Evolutionary conservation across 345 rosid genomes (phyloP).

Genomic region (Eucalyptus victrix): DNA sequence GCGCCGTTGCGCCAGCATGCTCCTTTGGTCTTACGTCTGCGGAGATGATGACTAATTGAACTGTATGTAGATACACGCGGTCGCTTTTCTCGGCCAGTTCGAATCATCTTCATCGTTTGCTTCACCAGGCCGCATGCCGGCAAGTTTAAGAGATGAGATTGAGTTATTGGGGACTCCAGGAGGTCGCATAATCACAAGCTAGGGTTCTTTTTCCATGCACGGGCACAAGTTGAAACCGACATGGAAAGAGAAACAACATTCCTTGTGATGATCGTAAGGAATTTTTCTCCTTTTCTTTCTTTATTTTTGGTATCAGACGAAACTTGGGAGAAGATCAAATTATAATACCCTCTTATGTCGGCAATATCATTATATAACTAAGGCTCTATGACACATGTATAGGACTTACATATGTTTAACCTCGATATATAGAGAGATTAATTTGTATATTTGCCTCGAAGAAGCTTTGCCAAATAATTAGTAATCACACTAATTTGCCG

Average conservation of each 20-base stretch:
- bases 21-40: conserved; percentile 42
- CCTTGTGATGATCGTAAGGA: neutral
- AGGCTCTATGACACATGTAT: too few relatives aligned
- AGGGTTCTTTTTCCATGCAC: neutral
- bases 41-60: conserved; percentile 27
- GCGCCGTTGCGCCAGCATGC: too few relatives aligned
- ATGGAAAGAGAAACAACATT: neutral
- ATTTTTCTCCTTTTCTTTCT: neutral
- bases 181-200: too few relatives aligned
- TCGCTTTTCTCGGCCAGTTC: neutral
- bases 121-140: neutral
- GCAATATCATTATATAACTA: too few relatives aligned
- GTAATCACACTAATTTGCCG: neutral
- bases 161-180: neutral
- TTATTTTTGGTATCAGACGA: neutral
- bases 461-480: neutral
- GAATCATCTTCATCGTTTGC: neutral
- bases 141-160: neutral
- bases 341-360: too few relatives aligned
- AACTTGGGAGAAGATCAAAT: too few relatives aligned
- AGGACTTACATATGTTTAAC: too few relatives aligned
- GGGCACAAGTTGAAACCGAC: neutral
- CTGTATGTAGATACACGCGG: neutral
- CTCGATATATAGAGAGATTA: neutral
- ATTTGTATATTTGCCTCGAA: neutral